Conservation (phyloP, 768 basidiomycete species). For the Tricholoma saponaceum region DNA sequence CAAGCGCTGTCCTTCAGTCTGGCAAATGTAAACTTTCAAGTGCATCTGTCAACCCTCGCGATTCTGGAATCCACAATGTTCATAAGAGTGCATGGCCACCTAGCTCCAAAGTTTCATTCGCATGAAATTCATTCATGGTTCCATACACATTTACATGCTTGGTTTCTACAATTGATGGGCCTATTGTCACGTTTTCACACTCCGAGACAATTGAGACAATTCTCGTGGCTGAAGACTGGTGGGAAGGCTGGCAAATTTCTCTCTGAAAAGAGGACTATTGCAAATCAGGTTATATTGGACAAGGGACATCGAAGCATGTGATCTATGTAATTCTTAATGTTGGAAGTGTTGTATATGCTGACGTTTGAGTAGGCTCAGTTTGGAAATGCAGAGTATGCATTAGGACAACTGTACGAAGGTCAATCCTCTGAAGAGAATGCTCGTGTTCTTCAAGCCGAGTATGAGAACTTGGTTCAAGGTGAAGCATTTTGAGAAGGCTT, state of each 20-base stretch:
- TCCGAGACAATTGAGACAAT: not conserved
- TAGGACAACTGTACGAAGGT: slow-evolving; percentile 5
- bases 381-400: slow-evolving; percentile 11
- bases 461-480: slow-evolving; percentile 11
- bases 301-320: slow-evolving; percentile 9
- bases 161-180: not conserved
- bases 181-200: not conserved
- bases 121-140: not conserved
- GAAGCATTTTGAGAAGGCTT: slow-evolving; percentile 8
- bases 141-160: not conserved
- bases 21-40: not conserved
- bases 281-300: slow-evolving; percentile 8
- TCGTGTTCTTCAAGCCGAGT: slow-evolving; percentile 8
- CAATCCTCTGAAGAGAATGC: not conserved
- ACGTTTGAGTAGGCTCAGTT: slow-evolving; percentile 5
- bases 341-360: not conserved
- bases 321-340: slow-evolving; percentile 8
- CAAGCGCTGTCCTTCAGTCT: not conserved
- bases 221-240: not conserved
- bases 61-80: not conserved
- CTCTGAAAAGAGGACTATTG: not conserved
- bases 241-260: not conserved
- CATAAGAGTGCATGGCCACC: slow-evolving; percentile 1
- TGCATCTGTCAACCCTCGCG: not conserved
- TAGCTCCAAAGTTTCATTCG: not conserved